phyloP scores from a whole-genome alignment of 139 green algal species.

The Tetradesmus obliquus region DNA sequence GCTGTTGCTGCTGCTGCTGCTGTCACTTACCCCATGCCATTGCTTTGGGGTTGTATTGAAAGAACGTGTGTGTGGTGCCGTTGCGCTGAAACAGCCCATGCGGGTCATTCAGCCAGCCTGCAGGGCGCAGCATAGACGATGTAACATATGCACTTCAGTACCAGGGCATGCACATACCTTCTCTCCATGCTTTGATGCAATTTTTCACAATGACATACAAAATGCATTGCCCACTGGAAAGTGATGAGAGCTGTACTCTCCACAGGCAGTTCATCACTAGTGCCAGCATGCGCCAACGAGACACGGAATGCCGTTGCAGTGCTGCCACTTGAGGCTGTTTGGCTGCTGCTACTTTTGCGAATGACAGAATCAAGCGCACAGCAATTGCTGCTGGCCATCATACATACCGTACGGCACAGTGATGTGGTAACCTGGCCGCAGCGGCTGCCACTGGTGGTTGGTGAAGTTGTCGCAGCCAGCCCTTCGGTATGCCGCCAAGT shows the following conservation, averaged over 20 bases:
- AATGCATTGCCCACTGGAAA: too few species aligned
- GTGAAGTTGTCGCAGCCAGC: slow-evolving; percentile 48
- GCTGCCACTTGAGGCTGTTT: too few species aligned
- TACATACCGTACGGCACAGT: slow-evolving; percentile 24
- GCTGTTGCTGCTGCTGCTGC: neutral
- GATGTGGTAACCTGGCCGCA: slow-evolving; percentile 38
- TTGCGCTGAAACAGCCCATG: slow-evolving; percentile 45
- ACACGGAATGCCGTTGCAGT: too few species aligned
- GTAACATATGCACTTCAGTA: neutral
- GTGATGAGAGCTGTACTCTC: too few species aligned
- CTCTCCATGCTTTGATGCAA: neutral
- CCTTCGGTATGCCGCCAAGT: slow-evolving; percentile 2
- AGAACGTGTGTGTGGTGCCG: slow-evolving; percentile 31
- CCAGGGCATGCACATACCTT: neutral
- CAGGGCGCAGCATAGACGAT: neutral
- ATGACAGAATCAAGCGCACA: neutral
- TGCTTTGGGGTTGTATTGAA: slow-evolving; percentile 44
- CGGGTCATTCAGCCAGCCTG: slow-evolving; percentile 45
- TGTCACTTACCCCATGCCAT: slow-evolving; percentile 33
- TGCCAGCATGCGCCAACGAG: too few species aligned
- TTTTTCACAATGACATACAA: neutral
- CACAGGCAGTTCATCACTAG: too few species aligned
- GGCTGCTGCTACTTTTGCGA: too few species aligned
- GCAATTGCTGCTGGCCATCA: neutral
- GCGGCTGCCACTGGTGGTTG: slow-evolving; percentile 25